phyloP scores from a whole-genome alignment of 352 stramenopile genomes.

The Phytophthora quininea region DNA sequence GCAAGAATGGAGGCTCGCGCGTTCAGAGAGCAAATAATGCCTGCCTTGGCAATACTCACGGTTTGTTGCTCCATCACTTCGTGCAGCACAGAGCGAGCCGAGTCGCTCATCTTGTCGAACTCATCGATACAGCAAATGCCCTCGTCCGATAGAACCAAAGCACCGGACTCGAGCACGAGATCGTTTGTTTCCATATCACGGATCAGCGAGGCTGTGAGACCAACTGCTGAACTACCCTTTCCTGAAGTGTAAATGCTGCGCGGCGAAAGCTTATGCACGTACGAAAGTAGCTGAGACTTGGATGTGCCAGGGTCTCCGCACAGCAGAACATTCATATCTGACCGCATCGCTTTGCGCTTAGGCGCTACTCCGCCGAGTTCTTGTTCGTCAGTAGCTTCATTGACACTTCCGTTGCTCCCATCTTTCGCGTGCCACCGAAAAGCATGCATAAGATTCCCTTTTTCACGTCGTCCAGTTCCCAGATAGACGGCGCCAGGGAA shows the following conservation, averaged over 20 bases:
- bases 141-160: slow-evolving; percentile 96
- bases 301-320: slow-evolving; percentile 98
- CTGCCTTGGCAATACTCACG: slow-evolving; percentile 98
- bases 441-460: slow-evolving; percentile 98
- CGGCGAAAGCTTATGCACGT: slow-evolving; percentile 96
- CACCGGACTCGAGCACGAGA: slow-evolving; percentile 96
- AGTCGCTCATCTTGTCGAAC: slow-evolving; percentile 99
- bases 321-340: slow-evolving; percentile 99
- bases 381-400: slow-evolving; percentile 42
- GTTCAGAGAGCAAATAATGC: slow-evolving; percentile 98
- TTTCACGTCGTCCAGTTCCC: slow-evolving; percentile 99
- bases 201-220: slow-evolving; percentile 97
- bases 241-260: slow-evolving; percentile 99
- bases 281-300: slow-evolving; percentile 98
- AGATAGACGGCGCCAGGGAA: slow-evolving; percentile 85
- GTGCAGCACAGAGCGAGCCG: slow-evolving; percentile 97
- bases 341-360: slow-evolving; percentile 81
- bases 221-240: slow-evolving; percentile 97
- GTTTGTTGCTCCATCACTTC: slow-evolving; percentile 99
- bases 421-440: slow-evolving; percentile 95
- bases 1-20: slow-evolving; percentile 98
- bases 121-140: slow-evolving; percentile 99
- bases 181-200: slow-evolving; percentile 98
- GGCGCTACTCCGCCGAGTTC: slow-evolving; percentile 46
- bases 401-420: slow-evolving; percentile 50